Base-by-base conservation (phyloP, 805 yeast genomes). In the Candida argentea region DNA sequence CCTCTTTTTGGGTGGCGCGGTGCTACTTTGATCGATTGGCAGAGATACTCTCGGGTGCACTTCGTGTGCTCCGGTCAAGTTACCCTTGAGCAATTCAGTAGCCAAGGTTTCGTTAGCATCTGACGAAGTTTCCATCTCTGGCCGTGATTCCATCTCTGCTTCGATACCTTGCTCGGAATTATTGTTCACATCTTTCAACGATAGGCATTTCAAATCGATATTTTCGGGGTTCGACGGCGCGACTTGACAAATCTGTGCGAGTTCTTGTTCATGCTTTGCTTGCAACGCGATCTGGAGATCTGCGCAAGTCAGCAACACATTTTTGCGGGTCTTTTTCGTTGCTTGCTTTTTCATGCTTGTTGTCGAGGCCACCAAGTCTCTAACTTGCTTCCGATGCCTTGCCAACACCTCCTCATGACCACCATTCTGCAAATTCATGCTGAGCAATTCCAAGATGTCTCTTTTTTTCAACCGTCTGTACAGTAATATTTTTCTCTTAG, bases 311-410 rank as follows among this genome's bases (percentile, higher is more conserved):
- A 61, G 61, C 38, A 64, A 51, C 6, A 84, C 76, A 35, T 72
- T 73, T 49, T 79, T 81, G 40, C 80, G 70, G 28, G 76, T 81
- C 27, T 85, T 77, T 46, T 84, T 82, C 11, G 84, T 73, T 2
- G 89, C 87, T 51, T 78, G 89, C 43, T 83, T 83, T 56, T 79
- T 83, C 65, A 86, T 53, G 2, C 81, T 78, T 3, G 94, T 84
- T 17, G 74, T 61, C 17, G 70, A 66, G 6, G 81, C 78, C 13
- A 70, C 61, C 34, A 84, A 57, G 32, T 84, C 86, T 36, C 74
- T 67, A 31, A 50, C 52, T 49, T 85, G 93, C 43, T 75, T 76
- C 40, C 71, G 64, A 40, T 86, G 95, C 36, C 80, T 65, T 0
- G 71, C 61, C 4, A 70, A 36, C 3, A 77, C 31, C 24, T 65